Percentiles rank a stretch among this genome's conserved stretches.
Evolutionary conservation across 202 grass and related monocot genomes (phyloP).

Genomic region (Eragrostis tef): DNA sequence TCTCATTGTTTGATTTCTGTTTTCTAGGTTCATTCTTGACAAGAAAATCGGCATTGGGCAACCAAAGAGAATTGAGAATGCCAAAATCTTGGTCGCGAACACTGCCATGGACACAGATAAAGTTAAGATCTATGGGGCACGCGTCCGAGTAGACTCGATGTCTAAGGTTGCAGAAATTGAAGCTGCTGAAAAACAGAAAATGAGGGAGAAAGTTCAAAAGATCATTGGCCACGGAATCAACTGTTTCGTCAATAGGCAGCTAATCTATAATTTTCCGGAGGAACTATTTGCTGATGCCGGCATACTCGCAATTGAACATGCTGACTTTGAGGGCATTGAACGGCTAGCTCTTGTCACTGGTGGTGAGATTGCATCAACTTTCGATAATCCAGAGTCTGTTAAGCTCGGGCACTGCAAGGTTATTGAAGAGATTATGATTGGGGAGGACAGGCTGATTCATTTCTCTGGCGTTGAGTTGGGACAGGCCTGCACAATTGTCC

Average conservation of each 20-base stretch:
- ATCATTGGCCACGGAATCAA: slow-evolving; percentile 91
- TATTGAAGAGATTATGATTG: slow-evolving; percentile 99
- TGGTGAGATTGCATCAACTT: slow-evolving; percentile 93
- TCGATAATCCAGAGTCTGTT: slow-evolving; percentile 93
- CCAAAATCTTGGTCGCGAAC: slow-evolving; percentile 94
- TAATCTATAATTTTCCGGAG: slow-evolving; percentile 98
- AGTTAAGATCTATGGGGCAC: slow-evolving; percentile 96
- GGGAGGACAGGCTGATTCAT: slow-evolving; percentile 88
- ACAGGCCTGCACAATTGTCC: slow-evolving; percentile 94
- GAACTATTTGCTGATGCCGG: slow-evolving; percentile 96
- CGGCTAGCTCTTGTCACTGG: slow-evolving; percentile 85
- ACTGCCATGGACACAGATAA: slow-evolving; percentile 99
- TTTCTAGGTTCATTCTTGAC: slow-evolving; percentile 93
- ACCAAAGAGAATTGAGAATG: slow-evolving; percentile 89
- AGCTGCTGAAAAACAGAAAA: slow-evolving; percentile 95
- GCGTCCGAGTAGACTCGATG: slow-evolving; percentile 93
- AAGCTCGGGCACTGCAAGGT: slow-evolving; percentile 95
- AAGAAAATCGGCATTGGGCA: slow-evolving; percentile 98
- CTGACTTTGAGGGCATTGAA: slow-evolving; percentile 97
- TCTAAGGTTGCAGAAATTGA: slow-evolving; percentile 92
- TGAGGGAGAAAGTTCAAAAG: slow-evolving; percentile 95
- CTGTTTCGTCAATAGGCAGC: slow-evolving; percentile 90
- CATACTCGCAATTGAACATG: slow-evolving; percentile 93
- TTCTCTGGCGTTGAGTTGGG: slow-evolving; percentile 89
- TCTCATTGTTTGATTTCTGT: not conserved